These are phyloP conservation scores for Terfezia boudieri DNA, from an alignment of 495 filamentous ascomycete genomes.

Conservation along the genomic window DNA sequence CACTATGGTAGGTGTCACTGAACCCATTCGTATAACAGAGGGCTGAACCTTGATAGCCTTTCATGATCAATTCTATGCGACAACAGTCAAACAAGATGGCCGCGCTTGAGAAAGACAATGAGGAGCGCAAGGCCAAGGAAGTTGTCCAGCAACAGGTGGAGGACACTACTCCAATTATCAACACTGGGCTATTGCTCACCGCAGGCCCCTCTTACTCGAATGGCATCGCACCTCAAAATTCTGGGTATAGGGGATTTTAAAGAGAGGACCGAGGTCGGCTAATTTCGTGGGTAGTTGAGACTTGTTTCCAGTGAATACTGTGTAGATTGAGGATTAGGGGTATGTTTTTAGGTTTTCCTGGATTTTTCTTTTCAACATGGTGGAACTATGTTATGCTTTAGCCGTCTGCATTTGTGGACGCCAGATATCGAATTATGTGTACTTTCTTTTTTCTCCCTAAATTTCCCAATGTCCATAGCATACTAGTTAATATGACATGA, in stretches of 20 bases:
- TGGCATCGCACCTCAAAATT: slow-evolving; percentile 59
- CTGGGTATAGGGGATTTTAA: slow-evolving; percentile 45
- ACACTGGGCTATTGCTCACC: slow-evolving; percentile 91
- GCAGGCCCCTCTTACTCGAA: slow-evolving; percentile 63
- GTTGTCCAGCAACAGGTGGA: slow-evolving; percentile 68
- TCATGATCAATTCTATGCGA: slow-evolving; percentile 94
- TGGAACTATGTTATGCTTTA: too few relatives aligned
- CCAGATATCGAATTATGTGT: too few relatives aligned
- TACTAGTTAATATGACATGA: too few relatives aligned
- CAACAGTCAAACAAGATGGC: slow-evolving; percentile 76
- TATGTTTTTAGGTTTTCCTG: neutral
- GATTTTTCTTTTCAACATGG: too few relatives aligned
- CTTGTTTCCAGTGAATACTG: too few relatives aligned
- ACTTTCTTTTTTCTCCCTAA: too few relatives aligned
- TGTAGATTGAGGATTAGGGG: too few relatives aligned
- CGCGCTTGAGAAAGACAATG: slow-evolving; percentile 79
- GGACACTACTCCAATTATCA: slow-evolving; percentile 81
- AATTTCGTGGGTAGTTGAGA: too few relatives aligned
- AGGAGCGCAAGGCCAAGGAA: slow-evolving; percentile 82
- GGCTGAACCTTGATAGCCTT: slow-evolving; percentile 29
- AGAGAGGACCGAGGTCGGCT: neutral
- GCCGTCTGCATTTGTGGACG: too few relatives aligned
- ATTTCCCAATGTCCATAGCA: too few relatives aligned
- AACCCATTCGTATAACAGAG: slow-evolving; percentile 2
- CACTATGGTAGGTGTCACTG: slow-evolving; percentile 41